Conservation (phyloP, 73 alveolate genomes). For the Tetrahymena thermophila region DNA sequence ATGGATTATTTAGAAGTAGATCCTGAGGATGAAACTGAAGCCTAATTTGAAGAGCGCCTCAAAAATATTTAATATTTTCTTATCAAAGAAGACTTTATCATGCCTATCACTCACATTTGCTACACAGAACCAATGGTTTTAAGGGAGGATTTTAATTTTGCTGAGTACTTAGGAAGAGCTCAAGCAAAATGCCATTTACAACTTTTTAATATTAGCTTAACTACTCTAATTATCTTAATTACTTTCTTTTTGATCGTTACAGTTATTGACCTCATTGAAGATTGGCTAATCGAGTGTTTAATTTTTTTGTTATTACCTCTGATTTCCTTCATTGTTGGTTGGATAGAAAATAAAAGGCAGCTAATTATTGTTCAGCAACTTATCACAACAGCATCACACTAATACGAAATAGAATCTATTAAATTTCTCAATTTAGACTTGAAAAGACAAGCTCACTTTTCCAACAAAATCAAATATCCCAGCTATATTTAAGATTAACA, state of each 20-base stretch:
- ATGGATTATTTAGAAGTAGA: background rate
- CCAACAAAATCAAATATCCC: background rate
- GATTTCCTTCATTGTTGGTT: background rate
- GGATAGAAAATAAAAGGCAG: background rate
- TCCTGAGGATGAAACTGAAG: background rate
- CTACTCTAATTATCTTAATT: background rate
- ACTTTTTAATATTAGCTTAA: background rate
- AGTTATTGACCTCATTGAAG: background rate
- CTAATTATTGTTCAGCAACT: background rate
- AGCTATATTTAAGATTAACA: background rate
- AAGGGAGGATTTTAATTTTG: background rate
- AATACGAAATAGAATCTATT: background rate
- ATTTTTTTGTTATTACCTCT: background rate
- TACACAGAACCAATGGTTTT: background rate
- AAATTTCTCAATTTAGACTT: background rate
- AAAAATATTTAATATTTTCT: background rate
- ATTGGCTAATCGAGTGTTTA: background rate
- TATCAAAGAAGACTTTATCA: background rate
- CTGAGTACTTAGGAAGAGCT: background rate
- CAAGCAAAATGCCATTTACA: background rate
- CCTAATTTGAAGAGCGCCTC: background rate
- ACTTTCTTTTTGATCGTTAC: background rate
- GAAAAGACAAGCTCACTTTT: background rate
- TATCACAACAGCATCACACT: background rate
- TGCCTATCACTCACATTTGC: background rate